These are phyloP conservation scores for Fusarium piperis DNA, from an alignment of 2,329 filamentous ascomycete species.

Conservation along the genomic window DNA sequence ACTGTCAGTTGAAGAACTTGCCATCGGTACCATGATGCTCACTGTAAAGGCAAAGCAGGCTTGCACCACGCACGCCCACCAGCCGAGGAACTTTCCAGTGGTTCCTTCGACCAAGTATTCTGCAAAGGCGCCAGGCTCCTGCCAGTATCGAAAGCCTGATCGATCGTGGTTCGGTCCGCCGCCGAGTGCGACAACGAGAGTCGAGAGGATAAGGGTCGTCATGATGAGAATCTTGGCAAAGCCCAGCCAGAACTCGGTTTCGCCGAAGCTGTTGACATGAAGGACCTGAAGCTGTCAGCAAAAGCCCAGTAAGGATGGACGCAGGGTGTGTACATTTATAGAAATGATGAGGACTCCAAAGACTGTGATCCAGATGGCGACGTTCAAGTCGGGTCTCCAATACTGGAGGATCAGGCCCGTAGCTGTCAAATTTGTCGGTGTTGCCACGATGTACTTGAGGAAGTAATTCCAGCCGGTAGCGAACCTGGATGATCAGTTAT, in stretches of 20 bases:
- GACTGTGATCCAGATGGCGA: constrained; percentile 51
- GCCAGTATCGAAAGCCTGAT: constrained; percentile 57
- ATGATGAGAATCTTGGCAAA: constrained; percentile 57
- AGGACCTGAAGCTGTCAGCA: constrained; percentile 30
- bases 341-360: constrained; percentile 48
- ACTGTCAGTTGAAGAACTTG: not conserved
- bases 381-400: constrained; percentile 51
- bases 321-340: constrained; percentile 37
- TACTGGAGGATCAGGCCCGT: constrained; percentile 51
- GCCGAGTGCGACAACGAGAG: constrained; percentile 49
- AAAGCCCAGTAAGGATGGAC: not conserved
- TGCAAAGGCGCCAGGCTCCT: constrained; percentile 54
- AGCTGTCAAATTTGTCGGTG: constrained; percentile 52
- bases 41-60: constrained; percentile 49
- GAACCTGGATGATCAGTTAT: constrained; percentile 39
- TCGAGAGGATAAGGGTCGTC: constrained; percentile 46
- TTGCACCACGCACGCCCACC: constrained; percentile 51
- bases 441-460: constrained; percentile 54
- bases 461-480: constrained; percentile 60
- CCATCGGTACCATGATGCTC: not conserved
- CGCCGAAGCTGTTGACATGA: constrained; percentile 55
- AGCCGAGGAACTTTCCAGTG: constrained; percentile 52
- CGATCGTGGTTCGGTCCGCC: constrained; percentile 50
- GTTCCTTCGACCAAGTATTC: constrained; percentile 46
- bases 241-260: constrained; percentile 60